phyloP scores from a whole-genome alignment of 345 rosid species.

The Salix koriyanagi region DNA sequence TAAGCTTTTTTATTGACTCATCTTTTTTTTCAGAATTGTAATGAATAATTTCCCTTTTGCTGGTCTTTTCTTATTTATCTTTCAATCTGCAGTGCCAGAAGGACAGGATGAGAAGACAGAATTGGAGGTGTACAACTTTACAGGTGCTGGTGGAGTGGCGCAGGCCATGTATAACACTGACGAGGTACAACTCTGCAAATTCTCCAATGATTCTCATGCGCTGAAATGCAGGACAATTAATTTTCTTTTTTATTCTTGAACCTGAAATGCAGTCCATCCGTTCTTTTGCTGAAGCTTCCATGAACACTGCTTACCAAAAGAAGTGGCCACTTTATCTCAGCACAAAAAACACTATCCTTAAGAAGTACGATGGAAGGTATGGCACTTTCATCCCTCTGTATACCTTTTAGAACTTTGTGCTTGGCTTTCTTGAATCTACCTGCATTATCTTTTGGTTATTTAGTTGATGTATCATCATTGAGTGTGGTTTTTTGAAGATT shows the following conservation, averaged over 20 bases:
- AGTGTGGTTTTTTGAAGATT: constrained; percentile 45
- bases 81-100: constrained; percentile 55
- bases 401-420: neutral
- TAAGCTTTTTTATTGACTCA: constrained; percentile 16
- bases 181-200: constrained; percentile 49
- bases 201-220: neutral
- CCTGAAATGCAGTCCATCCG: constrained; percentile 63
- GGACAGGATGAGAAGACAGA: constrained; percentile 71
- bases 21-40: neutral
- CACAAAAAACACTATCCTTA: constrained; percentile 94
- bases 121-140: constrained; percentile 75
- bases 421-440: neutral
- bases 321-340: constrained; percentile 99
- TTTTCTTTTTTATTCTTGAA: constrained; percentile 4
- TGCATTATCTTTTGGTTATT: neutral
- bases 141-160: constrained; percentile 92
- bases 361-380: constrained; percentile 99
- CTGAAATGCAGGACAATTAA: constrained; percentile 4
- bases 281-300: constrained; percentile 90
- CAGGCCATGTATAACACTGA: constrained; percentile 95
- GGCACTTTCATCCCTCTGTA: neutral
- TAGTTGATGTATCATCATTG: neutral
- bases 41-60: neutral
- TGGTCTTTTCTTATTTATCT: neutral
- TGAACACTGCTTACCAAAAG: constrained; percentile 85